These are phyloP conservation scores for Mycosarcoma mackinlayi DNA, from an alignment of 1,284 basidiomycete genomes.

Conservation along the genomic window DNA sequence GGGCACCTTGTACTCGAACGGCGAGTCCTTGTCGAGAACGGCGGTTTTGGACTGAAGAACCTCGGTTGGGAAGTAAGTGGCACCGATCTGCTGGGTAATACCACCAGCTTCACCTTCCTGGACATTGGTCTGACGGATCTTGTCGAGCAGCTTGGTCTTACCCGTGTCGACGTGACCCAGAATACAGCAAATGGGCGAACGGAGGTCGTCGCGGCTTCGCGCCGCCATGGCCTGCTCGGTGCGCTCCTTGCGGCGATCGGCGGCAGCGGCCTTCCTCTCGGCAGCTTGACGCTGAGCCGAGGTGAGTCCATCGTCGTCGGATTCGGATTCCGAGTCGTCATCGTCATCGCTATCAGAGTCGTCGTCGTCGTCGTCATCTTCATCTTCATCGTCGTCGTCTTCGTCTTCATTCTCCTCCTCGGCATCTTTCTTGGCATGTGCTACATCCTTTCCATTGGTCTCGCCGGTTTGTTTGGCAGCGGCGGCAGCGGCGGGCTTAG, in stretches of 20 bases:
- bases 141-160: conserved; percentile 98
- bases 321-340: conserved; percentile 71
- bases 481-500: conserved; percentile 20
- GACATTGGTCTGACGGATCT: conserved; percentile 99
- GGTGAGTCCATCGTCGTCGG: conserved; percentile 65
- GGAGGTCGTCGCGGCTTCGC: conserved; percentile 86
- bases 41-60: conserved; percentile 92
- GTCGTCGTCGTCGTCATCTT: conserved; percentile 69
- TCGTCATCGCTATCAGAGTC: conserved; percentile 73
- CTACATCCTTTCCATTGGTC: conserved; percentile 19
- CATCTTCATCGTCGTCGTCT: conserved; percentile 27
- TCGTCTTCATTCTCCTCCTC: conserved; percentile 14
- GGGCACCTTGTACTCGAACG: conserved; percentile 94
- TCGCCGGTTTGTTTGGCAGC: conserved; percentile 32
- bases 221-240: conserved; percentile 88
- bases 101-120: conserved; percentile 99
- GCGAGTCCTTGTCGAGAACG: conserved; percentile 86
- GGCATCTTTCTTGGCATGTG: conserved; percentile 18
- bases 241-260: conserved; percentile 81
- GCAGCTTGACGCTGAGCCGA: conserved; percentile 74
- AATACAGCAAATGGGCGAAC: conserved; percentile 99
- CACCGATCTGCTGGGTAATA: conserved; percentile 99
- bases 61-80: conserved; percentile 99
- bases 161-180: conserved; percentile 99
- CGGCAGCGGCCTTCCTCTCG: conserved; percentile 84